Evolutionary conservation across 2,329 filamentous ascomycete species (phyloP).

Genomic region (Neonectria punicea): DNA sequence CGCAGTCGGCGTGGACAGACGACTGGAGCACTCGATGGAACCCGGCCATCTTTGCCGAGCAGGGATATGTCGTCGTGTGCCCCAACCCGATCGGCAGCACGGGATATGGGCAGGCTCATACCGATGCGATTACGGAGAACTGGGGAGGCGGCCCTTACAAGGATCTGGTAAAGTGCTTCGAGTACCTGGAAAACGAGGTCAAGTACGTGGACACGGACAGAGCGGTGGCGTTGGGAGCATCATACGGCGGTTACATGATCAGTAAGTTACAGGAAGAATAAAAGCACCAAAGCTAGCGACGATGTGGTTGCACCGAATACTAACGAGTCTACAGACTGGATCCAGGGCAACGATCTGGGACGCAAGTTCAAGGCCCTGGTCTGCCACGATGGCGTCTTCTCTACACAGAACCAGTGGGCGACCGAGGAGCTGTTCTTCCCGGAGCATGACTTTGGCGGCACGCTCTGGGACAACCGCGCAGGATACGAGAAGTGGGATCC

Average conservation of each 20-base stretch:
- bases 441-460: slow-evolving; percentile 73
- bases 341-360: slow-evolving; percentile 86
- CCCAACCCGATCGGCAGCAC: slow-evolving; percentile 88
- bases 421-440: slow-evolving; percentile 79
- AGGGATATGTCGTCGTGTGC: slow-evolving; percentile 84
- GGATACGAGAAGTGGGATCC: slow-evolving; percentile 79
- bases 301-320: slow-evolving; percentile 7
- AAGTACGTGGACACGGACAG: slow-evolving; percentile 74
- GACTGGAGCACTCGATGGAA: slow-evolving; percentile 88
- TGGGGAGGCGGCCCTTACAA: slow-evolving; percentile 90
- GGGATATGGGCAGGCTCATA: slow-evolving; percentile 81
- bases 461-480: slow-evolving; percentile 69
- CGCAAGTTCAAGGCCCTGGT: slow-evolving; percentile 89
- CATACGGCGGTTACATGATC: slow-evolving; percentile 81
- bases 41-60: slow-evolving; percentile 84
- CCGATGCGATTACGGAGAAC: slow-evolving; percentile 79
- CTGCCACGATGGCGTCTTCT: slow-evolving; percentile 88
- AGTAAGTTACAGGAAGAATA: slow-evolving; percentile 56
- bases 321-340: slow-evolving; percentile 72
- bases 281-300: too few relatives aligned
- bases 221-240: slow-evolving; percentile 79
- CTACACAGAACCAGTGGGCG: slow-evolving; percentile 71
- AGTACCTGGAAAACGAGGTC: slow-evolving; percentile 75
- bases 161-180: slow-evolving; percentile 82
- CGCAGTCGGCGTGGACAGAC: slow-evolving; percentile 80